Evolutionary conservation across 345 rosid species (phyloP).

Genomic region (Anacardium occidentale): DNA sequence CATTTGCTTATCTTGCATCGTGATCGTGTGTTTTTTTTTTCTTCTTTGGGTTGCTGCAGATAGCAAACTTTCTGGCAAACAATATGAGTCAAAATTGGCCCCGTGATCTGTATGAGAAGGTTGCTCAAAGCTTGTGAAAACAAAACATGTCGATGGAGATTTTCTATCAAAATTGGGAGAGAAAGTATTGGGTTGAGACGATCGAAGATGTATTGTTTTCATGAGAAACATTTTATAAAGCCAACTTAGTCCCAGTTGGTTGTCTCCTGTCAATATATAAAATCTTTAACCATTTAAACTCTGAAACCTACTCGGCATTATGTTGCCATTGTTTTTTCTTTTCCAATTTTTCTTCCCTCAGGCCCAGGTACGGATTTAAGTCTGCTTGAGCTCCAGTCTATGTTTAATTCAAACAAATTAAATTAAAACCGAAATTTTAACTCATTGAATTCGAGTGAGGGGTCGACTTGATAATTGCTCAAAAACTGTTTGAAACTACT

Average conservation of each 20-base stretch:
- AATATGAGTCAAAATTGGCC: conserved; percentile 88
- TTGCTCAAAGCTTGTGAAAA: conserved; percentile 72
- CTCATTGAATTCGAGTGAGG: too few relatives aligned
- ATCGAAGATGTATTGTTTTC: neutral
- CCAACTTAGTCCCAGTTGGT: neutral
- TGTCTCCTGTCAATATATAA: neutral
- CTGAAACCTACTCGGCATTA: neutral
- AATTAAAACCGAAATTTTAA: too few relatives aligned
- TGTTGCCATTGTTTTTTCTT: neutral
- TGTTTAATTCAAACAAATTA: too few relatives aligned
- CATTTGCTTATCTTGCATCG: neutral
- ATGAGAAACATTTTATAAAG: neutral
- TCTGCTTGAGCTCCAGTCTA: too few relatives aligned
- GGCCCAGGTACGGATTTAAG: too few relatives aligned
- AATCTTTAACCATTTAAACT: too few relatives aligned
- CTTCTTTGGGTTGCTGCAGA: conserved; percentile 40
- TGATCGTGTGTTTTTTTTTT: neutral
- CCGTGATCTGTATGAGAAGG: conserved; percentile 78
- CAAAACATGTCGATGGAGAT: neutral
- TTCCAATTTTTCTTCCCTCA: too few relatives aligned
- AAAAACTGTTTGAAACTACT: too few relatives aligned
- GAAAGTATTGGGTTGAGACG: neutral
- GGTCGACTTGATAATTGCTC: too few relatives aligned
- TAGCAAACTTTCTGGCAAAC: conserved; percentile 80
- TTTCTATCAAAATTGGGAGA: neutral